Conservation (phyloP, 257 asterid species). For the Cruciata laevipes region DNA sequence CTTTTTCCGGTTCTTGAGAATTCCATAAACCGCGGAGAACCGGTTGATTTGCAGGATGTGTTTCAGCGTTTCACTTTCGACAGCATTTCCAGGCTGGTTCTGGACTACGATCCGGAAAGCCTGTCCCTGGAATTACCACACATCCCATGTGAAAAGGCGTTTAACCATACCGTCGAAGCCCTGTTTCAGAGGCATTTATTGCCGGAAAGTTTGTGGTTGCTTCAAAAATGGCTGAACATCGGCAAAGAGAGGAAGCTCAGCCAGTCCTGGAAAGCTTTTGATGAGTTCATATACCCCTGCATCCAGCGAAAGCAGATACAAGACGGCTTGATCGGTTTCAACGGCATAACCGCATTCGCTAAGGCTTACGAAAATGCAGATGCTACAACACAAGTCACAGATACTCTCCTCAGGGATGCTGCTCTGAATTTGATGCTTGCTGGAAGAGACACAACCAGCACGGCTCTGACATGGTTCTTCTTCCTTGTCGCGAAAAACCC, state of each 20-base stretch:
- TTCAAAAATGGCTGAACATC: no score
- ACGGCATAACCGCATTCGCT: constrained; percentile 16
- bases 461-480: no score
- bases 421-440: constrained; percentile 33
- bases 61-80: no score
- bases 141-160: constrained; percentile 1
- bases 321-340: background rate
- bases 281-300: background rate
- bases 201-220: constrained; percentile 8
- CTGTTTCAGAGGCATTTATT: background rate
- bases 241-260: constrained; percentile 13
- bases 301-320: background rate
- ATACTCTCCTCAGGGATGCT: constrained; percentile 31
- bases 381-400: background rate
- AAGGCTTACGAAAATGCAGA: constrained; percentile 4
- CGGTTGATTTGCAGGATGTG: no score
- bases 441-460: no score
- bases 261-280: no score
- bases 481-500: no score
- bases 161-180: background rate
- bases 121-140: constrained; percentile 17
- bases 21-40: background rate
- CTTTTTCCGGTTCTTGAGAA: constrained; percentile 35
- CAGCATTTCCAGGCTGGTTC: constrained; percentile 31
- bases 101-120: constrained; percentile 30